Evolutionary conservation across 495 filamentous ascomycete species (phyloP).

Genomic region (Bathelium albidoporum): DNA sequence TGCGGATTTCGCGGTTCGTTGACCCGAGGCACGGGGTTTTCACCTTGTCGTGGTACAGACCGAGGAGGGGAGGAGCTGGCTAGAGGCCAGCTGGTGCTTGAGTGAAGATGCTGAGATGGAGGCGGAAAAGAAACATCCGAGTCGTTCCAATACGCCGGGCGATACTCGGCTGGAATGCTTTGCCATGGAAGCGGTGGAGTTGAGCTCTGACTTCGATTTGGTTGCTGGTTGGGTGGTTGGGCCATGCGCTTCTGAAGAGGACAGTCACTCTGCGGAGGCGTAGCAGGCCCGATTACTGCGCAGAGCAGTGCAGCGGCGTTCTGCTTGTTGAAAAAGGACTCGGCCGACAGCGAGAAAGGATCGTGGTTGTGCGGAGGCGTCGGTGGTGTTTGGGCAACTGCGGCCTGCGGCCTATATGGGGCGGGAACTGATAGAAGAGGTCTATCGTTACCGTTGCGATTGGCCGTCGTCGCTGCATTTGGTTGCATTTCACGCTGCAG

Average conservation of each 20-base stretch:
- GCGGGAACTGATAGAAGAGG: constrained; percentile 1
- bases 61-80: background rate
- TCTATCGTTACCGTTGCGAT: background rate
- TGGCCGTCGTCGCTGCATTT: background rate
- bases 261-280: background rate
- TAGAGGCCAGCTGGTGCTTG: background rate
- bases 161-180: background rate
- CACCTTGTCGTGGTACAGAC: background rate
- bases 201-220: background rate
- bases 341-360: background rate
- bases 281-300: background rate
- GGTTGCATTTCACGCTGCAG: background rate
- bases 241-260: background rate
- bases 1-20: background rate
- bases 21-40: background rate
- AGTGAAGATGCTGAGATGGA: background rate
- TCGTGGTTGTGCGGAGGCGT: background rate
- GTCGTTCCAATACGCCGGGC: background rate
- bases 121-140: background rate
- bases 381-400: background rate
- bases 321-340: background rate
- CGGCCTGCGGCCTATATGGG: background rate
- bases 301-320: background rate
- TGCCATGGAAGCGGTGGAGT: background rate
- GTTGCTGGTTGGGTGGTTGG: constrained; percentile 1